These are phyloP conservation scores for Fusarium sambucinum DNA, from an alignment of 2,329 filamentous ascomycete genomes.

Conservation along the genomic window DNA sequence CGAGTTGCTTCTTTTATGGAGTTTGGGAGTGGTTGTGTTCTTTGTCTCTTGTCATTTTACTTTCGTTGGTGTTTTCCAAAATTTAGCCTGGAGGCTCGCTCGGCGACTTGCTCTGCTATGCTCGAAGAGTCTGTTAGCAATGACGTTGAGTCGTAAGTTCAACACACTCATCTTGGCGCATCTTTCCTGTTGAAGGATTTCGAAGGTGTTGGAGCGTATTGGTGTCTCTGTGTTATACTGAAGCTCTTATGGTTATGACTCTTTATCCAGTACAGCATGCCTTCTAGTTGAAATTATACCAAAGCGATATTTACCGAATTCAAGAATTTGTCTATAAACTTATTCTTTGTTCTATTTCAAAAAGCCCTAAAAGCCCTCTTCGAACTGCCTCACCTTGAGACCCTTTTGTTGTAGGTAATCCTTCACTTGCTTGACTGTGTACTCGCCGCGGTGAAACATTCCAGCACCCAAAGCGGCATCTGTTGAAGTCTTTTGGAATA, in stretches of 20 bases:
- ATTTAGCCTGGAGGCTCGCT: constrained; percentile 26
- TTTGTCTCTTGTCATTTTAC: constrained; percentile 32
- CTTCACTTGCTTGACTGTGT: constrained; percentile 94
- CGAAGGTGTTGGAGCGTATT: constrained; percentile 33
- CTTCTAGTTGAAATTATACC: constrained; percentile 30
- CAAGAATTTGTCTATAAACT: constrained; percentile 12
- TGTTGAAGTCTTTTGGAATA: constrained; percentile 85
- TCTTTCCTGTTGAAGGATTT: constrained; percentile 19
- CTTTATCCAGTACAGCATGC: constrained; percentile 11
- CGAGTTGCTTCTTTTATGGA: constrained; percentile 32
- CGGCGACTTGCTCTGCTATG: constrained; percentile 29
- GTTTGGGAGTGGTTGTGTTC: constrained; percentile 37
- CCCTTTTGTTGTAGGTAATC: constrained; percentile 79
- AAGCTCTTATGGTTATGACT: constrained; percentile 19
- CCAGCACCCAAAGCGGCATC: constrained; percentile 95
- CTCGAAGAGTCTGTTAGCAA: constrained; percentile 27
- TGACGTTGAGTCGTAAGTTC: constrained; percentile 37
- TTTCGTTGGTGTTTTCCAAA: constrained; percentile 37
- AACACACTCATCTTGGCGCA: constrained; percentile 30
- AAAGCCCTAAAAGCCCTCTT: constrained; percentile 59
- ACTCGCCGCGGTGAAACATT: constrained; percentile 97
- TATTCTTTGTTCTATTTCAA: constrained; percentile 21
- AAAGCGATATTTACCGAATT: constrained; percentile 15
- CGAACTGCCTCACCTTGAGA: constrained; percentile 82
- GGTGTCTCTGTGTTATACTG: constrained; percentile 24